A percentile compares a stretch with the other conserved stretches of the same genome.
phyloP scores from a whole-genome alignment of 176 grass and related monocot species.

The Zea luxurians region DNA sequence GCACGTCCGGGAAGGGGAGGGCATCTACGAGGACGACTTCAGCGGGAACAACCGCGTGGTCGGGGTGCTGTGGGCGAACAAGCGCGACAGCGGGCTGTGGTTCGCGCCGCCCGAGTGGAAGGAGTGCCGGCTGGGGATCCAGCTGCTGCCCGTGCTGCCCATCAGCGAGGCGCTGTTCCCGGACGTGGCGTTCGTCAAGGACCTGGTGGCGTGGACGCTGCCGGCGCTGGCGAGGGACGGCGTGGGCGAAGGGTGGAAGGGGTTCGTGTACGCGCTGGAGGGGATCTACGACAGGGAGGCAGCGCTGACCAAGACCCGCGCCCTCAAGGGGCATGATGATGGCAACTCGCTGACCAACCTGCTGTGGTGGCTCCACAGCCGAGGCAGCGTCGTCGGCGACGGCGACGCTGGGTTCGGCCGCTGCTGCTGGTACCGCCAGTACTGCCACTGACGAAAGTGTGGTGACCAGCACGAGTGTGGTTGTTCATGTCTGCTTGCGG shows the following conservation, averaged over 20 bases:
- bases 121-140: slow-evolving; percentile 83
- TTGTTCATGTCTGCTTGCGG: background rate
- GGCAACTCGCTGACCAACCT: slow-evolving; percentile 84
- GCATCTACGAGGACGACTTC: slow-evolving; percentile 85
- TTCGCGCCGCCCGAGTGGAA: slow-evolving; percentile 82
- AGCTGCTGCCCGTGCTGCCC: slow-evolving; percentile 72
- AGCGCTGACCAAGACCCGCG: slow-evolving; percentile 58
- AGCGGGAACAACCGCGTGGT: slow-evolving; percentile 55
- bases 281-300: slow-evolving; percentile 70
- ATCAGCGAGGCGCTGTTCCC: slow-evolving; percentile 73
- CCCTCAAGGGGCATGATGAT: slow-evolving; percentile 54
- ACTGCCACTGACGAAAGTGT: slow-evolving; percentile 55
- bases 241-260: slow-evolving; percentile 89
- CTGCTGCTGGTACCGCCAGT: slow-evolving; percentile 84
- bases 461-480: background rate
- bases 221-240: slow-evolving; percentile 68
- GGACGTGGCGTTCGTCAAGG: slow-evolving; percentile 56
- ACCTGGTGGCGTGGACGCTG: slow-evolving; percentile 73
- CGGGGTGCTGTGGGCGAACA: slow-evolving; percentile 83
- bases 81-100: slow-evolving; percentile 93
- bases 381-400: slow-evolving; percentile 28
- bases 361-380: slow-evolving; percentile 95
- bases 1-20: slow-evolving; percentile 65
- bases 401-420: slow-evolving; percentile 18
- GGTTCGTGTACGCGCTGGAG: slow-evolving; percentile 85